Evolutionary conservation across 805 yeast species (phyloP).

Genomic region (Suhomyces kilbournensis): DNA sequence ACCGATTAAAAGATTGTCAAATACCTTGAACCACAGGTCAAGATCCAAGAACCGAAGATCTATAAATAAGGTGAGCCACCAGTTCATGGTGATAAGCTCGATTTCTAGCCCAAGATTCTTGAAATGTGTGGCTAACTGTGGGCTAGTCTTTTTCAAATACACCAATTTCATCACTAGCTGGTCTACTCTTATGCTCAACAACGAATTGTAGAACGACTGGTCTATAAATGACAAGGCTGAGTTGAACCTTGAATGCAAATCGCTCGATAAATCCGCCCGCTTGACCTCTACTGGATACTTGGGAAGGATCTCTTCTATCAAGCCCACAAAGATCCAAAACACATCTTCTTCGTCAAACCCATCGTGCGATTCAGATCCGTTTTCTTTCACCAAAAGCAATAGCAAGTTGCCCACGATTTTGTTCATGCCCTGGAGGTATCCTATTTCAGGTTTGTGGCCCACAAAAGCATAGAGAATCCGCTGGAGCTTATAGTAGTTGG

Average conservation of each 20-base stretch:
- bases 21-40: constrained; percentile 49
- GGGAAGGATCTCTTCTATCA: constrained; percentile 50
- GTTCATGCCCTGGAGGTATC: constrained; percentile 63
- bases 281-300: constrained; percentile 19
- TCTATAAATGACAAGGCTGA: not conserved
- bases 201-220: constrained; percentile 13
- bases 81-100: constrained; percentile 50
- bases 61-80: constrained; percentile 57
- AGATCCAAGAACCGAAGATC: constrained; percentile 44
- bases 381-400: constrained; percentile 15
- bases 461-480: constrained; percentile 50
- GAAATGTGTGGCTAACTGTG: constrained; percentile 39
- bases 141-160: constrained; percentile 36
- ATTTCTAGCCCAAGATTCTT: constrained; percentile 36
- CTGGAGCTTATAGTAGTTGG: constrained; percentile 47
- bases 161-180: constrained; percentile 30
- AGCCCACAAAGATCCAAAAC: constrained; percentile 50
- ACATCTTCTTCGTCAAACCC: constrained; percentile 42
- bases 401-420: constrained; percentile 53
- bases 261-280: not conserved
- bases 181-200: constrained; percentile 36
- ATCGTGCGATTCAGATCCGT: not conserved
- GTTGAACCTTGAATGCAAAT: not conserved
- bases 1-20: constrained; percentile 45
- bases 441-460: constrained; percentile 45